phyloP scores from a whole-genome alignment of 169 alveolate genomes.

The Amoebophrya sp. region DNA sequence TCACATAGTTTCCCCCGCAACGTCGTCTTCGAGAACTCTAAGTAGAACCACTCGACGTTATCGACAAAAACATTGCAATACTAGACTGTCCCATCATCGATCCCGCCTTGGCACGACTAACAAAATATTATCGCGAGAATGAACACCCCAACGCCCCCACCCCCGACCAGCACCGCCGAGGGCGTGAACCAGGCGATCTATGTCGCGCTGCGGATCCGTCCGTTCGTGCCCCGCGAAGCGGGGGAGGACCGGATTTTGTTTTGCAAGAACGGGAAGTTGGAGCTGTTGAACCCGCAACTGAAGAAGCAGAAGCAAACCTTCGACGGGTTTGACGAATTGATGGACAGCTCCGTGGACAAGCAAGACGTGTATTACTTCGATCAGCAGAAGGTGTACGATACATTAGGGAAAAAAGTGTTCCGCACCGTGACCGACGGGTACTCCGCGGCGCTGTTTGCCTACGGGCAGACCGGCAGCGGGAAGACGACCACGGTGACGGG shows the following conservation, averaged over 20 bases:
- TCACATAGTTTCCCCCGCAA: too few species aligned
- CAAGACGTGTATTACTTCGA: not conserved
- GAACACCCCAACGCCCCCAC: too few species aligned
- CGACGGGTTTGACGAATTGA: not conserved
- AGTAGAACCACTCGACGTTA: too few species aligned
- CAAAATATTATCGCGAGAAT: too few species aligned
- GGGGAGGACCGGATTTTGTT: not conserved
- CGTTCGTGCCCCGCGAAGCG: not conserved
- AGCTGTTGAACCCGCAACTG: not conserved
- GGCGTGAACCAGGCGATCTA: not conserved
- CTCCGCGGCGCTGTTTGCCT: not conserved
- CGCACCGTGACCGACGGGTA: not conserved
- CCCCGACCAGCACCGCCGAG: not conserved
- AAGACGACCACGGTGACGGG: conserved; percentile 9
- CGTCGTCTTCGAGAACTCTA: too few species aligned
- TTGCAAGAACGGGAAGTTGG: not conserved
- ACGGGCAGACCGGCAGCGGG: not conserved
- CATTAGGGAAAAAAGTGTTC: not conserved
- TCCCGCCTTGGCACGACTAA: too few species aligned
- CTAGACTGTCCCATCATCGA: too few species aligned
- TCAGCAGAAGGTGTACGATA: not conserved
- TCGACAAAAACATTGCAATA: too few species aligned
- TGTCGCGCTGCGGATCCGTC: not conserved
- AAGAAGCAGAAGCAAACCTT: not conserved
- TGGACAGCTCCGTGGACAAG: not conserved